Evolutionary conservation across 1,139 yeast genomes (phyloP).

Genomic region (Ogataea hybrid): DNA sequence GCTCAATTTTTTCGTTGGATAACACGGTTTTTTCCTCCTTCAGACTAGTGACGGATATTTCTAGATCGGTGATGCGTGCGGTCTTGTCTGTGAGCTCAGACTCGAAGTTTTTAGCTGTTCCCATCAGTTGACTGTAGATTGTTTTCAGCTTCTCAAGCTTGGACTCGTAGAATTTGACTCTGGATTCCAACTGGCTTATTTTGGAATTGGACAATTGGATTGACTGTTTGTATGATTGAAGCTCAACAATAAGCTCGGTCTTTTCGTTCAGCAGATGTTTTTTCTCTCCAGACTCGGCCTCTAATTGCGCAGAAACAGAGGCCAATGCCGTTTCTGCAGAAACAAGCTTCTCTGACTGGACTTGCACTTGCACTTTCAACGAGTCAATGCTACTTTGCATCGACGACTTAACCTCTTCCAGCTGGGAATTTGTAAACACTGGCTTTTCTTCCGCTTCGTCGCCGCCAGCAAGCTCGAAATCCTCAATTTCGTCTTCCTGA

Average conservation of each 20-base stretch:
- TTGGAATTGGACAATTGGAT: conserved; percentile 15
- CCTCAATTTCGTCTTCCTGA: conserved; percentile 21
- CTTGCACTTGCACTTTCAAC: conserved; percentile 11
- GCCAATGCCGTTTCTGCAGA: conserved; percentile 23
- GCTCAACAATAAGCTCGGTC: conserved; percentile 28
- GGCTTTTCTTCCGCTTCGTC: conserved; percentile 14
- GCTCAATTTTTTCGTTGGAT: conserved; percentile 11
- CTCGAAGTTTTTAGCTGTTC: conserved; percentile 19
- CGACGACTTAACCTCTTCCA: conserved; percentile 25
- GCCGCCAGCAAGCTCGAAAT: conserved; percentile 5
- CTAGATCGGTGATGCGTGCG: conserved; percentile 10
- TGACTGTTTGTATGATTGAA: conserved; percentile 27
- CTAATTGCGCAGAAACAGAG: conserved; percentile 28
- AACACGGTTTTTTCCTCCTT: conserved; percentile 15
- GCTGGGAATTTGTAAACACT: conserved; percentile 21
- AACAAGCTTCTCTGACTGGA: conserved; percentile 22
- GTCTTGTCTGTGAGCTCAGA: conserved; percentile 14
- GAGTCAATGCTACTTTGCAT: conserved; percentile 16
- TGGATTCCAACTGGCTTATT: conserved; percentile 9
- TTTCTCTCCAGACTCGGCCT: conserved; percentile 27
- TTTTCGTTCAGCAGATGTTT: conserved; percentile 26
- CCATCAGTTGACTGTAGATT: conserved; percentile 21
- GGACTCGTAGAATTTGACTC: conserved; percentile 13
- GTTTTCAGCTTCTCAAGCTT: conserved; percentile 18
- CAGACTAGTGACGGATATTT: conserved; percentile 6